Evolutionary conservation across 1,139 yeast genomes (phyloP).

Genomic region (Zygosaccharomyces pseudobailii): DNA sequence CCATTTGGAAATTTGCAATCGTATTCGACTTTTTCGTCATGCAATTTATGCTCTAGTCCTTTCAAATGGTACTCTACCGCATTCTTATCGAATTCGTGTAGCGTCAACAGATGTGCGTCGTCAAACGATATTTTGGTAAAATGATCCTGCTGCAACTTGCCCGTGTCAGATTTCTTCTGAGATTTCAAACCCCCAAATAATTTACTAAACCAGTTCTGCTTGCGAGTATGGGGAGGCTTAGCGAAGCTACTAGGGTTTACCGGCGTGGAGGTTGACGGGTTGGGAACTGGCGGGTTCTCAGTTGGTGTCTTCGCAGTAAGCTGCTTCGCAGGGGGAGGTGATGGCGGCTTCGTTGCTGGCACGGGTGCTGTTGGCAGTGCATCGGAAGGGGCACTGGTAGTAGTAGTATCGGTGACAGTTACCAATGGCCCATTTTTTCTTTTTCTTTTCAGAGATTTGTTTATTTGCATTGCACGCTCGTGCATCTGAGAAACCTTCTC

Average conservation of each 20-base stretch:
- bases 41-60: constrained; percentile 19
- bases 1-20: constrained; percentile 28
- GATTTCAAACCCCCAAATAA: constrained; percentile 20
- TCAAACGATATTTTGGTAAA: constrained; percentile 26
- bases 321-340: too few species aligned
- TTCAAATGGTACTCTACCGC: constrained; percentile 27
- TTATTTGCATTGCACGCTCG: background rate
- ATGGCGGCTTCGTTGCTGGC: too few species aligned
- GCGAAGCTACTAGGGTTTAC: too few species aligned
- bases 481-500: constrained; percentile 2
- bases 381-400: too few species aligned
- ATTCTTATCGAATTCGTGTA: constrained; percentile 25
- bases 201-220: constrained; percentile 25
- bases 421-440: background rate
- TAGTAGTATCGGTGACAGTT: too few species aligned
- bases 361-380: too few species aligned
- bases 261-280: background rate
- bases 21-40: constrained; percentile 25
- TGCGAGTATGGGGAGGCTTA: background rate
- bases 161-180: constrained; percentile 1
- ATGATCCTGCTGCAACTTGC: constrained; percentile 18
- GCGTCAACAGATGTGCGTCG: constrained; percentile 26
- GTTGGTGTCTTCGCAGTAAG: background rate
- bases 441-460: background rate
- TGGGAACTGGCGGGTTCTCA: background rate